phyloP scores from a whole-genome alignment of 2,329 filamentous ascomycete species.

The Talaromyces sp. region DNA sequence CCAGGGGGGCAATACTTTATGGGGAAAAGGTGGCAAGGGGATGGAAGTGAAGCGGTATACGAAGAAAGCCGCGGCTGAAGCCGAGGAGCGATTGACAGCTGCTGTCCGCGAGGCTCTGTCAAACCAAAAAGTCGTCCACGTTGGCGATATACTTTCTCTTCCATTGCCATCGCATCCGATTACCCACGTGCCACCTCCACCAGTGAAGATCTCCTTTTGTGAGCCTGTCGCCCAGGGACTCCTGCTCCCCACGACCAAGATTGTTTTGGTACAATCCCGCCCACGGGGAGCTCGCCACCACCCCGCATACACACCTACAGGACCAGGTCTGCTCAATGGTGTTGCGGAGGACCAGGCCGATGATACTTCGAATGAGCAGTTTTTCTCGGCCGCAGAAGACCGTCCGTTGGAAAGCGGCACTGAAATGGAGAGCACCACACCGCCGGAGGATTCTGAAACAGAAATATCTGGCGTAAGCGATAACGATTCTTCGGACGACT shows the following conservation, averaged over 20 bases:
- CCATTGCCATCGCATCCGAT: constrained; percentile 74
- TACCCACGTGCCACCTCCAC: constrained; percentile 77
- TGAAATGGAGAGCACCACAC: constrained; percentile 51
- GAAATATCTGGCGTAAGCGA: constrained; percentile 47
- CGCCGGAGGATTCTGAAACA: constrained; percentile 60
- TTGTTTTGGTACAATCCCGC: constrained; percentile 64
- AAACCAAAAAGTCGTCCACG: constrained; percentile 71
- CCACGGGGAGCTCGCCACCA: constrained; percentile 37
- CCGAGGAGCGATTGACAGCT: constrained; percentile 56
- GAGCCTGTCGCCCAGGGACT: constrained; percentile 90
- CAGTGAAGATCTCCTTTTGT: constrained; percentile 85
- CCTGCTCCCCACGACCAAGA: constrained; percentile 70
- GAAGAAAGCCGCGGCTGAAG: constrained; percentile 34
- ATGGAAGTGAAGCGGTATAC: constrained; percentile 28
- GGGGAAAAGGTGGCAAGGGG: constrained; percentile 29
- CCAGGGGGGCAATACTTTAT: constrained; percentile 36
- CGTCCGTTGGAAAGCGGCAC: constrained; percentile 43
- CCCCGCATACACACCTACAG: constrained; percentile 8
- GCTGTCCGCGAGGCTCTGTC: constrained; percentile 72
- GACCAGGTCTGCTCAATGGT: constrained; percentile 41
- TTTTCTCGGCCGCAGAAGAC: constrained; percentile 88
- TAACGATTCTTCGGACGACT: constrained; percentile 85
- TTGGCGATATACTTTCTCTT: constrained; percentile 76
- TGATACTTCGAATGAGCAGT: constrained; percentile 83
- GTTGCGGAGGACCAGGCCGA: constrained; percentile 61